phyloP scores from a whole-genome alignment of 768 basidiomycete species.

The Boletus eberwhitei region DNA sequence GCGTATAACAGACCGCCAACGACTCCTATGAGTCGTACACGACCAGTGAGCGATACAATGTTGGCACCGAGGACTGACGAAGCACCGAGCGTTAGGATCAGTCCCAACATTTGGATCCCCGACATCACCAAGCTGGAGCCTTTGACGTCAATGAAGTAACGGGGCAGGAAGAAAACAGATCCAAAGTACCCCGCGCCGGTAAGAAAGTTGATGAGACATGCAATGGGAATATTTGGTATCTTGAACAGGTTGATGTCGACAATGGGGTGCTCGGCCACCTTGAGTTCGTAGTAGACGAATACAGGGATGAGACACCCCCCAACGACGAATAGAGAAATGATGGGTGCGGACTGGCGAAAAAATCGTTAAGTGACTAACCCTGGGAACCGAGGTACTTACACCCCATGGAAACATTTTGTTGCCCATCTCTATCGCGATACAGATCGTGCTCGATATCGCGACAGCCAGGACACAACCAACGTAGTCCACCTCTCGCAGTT shows the following conservation, averaged over 20 bases:
- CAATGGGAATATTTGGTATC: conserved; percentile 34
- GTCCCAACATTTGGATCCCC: conserved; percentile 35
- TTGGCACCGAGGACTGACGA: conserved; percentile 36
- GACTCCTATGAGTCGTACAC: conserved; percentile 30
- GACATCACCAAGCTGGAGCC: conserved; percentile 31
- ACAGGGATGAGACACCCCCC: conserved; percentile 32
- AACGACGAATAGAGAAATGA: conserved; percentile 27
- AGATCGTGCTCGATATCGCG: conserved; percentile 35
- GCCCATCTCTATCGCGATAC: conserved; percentile 37
- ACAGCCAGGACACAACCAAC: conserved; percentile 29
- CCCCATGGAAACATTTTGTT: conserved; percentile 36
- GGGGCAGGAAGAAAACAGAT: conserved; percentile 37
- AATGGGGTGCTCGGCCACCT: conserved; percentile 31
- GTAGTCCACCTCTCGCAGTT: conserved; percentile 34
- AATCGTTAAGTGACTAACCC: neutral
- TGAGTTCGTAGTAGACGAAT: conserved; percentile 35
- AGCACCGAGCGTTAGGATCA: conserved; percentile 33
- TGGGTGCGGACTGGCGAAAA: conserved; percentile 26
- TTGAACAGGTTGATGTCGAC: conserved; percentile 33
- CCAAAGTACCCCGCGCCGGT: conserved; percentile 38
- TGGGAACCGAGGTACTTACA: conserved; percentile 17
- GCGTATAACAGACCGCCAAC: conserved; percentile 32
- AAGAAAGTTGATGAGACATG: conserved; percentile 37
- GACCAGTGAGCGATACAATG: conserved; percentile 31
- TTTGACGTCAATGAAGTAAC: conserved; percentile 38